These are phyloP conservation scores for Xylaria sp. DNA, from an alignment of 2,329 filamentous ascomycete genomes.

Conservation along the genomic window DNA sequence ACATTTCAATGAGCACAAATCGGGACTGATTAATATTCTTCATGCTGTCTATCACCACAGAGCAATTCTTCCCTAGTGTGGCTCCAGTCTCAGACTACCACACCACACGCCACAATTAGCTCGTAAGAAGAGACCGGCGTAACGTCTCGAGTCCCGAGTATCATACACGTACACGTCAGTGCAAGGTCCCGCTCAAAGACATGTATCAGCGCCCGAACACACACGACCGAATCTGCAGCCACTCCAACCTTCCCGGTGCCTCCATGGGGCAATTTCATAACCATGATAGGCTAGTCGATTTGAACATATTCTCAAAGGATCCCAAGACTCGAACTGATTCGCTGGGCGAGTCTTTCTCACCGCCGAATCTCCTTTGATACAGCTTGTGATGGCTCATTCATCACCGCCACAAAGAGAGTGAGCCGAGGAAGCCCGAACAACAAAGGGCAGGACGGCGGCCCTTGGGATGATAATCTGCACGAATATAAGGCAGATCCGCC, in stretches of 20 bases:
- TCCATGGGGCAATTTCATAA: not conserved
- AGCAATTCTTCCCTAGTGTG: too few species aligned
- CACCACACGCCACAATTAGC: not conserved
- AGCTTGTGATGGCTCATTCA: too few species aligned
- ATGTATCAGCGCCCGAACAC: not conserved
- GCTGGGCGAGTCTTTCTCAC: too few species aligned
- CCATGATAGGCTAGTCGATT: not conserved
- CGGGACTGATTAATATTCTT: not conserved
- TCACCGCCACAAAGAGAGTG: too few species aligned
- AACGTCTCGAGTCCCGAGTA: not conserved
- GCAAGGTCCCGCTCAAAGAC: not conserved
- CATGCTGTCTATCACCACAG: not conserved
- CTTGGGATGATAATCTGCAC: not conserved
- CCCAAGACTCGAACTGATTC: not conserved
- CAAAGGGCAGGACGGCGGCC: not conserved
- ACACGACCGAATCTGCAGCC: not conserved
- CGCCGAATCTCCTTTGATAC: too few species aligned
- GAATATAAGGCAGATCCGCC: not conserved
- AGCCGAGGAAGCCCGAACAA: not conserved
- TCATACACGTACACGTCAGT: not conserved
- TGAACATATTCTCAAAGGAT: not conserved
- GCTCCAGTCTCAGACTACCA: not conserved
- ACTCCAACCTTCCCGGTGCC: not conserved
- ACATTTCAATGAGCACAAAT: not conserved
- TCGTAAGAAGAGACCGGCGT: not conserved